Base-by-base conservation (phyloP, 352 stramenopile species). In the Globisporangium ultimum region DNA sequence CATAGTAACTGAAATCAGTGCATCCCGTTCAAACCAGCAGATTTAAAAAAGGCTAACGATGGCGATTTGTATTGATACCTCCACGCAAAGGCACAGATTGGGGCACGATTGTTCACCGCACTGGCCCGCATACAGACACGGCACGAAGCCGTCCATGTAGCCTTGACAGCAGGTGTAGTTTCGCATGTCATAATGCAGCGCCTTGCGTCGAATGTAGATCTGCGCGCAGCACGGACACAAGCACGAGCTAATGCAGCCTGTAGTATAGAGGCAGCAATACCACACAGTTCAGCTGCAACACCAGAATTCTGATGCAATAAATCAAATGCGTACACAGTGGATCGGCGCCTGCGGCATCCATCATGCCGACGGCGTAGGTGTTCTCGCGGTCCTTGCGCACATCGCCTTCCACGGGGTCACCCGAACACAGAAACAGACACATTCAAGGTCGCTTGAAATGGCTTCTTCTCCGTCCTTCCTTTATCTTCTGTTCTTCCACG, bases 121-220 rank as follows among this genome's bases (percentile, higher is more conserved):
- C 13, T 87, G 64, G 3, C 93, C 93, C 2, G 90, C 85, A 58
- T 90, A 74, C 36, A 88, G 56, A 66, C 92, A 97, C 41, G 85
- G 95, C 58, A 96, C 89, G 21, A 95, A 78, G 57, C 83, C 80
- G 49, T 95, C 87, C 72, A 97, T 96, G 70, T 97, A 97, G 11
- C 90, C 88, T 71, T 98, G 92, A 68, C 92, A 98, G 71, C 91
- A 98, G 48, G 68, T 76, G 72, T 98, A 98, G 48, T 98, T 96
- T 51, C 61, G 78, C 93, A 97, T 98, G 61, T 96, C 91, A 21
- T 84, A 80, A 67, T 96, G 93, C 9, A 98, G 72, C 36, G 79
- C 92, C 82, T 93, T 97, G 64, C 93, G 80, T 8, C 93, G 84
- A 63, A 98, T 92, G 59, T 92, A 71, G 46, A 97, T 85, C 64